Conservation (phyloP, 176 grass and related monocot species). For the Themeda triandra region DNA sequence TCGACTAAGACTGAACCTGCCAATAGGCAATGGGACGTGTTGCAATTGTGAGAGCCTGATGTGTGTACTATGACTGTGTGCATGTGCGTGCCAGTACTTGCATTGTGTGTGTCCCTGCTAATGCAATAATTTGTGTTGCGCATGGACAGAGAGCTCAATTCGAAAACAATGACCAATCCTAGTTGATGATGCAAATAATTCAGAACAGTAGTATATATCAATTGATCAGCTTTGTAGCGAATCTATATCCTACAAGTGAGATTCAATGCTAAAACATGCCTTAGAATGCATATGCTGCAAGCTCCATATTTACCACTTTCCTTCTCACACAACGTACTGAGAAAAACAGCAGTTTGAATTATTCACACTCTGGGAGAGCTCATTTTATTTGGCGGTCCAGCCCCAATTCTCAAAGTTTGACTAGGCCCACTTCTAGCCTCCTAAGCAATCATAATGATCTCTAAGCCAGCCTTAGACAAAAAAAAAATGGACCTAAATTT, state of each 20-base stretch:
- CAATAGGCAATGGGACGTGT: not conserved
- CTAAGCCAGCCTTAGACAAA: not conserved
- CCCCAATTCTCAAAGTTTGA: not conserved
- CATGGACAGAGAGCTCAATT: not conserved
- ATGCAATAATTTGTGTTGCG: not conserved
- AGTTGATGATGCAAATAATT: not conserved
- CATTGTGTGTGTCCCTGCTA: not conserved
- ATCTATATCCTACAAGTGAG: not conserved
- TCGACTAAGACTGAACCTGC: not conserved
- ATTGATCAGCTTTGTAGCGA: not conserved
- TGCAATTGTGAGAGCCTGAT: not conserved
- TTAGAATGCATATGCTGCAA: not conserved
- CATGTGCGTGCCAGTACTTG: conserved; percentile 23
- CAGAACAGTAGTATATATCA: not conserved
- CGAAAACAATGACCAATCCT: not conserved
- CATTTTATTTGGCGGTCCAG: not conserved
- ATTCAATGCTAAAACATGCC: not conserved
- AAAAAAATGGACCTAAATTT: not conserved
- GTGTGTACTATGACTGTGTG: not conserved
- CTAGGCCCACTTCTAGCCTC: not conserved
- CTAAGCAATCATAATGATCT: not conserved
- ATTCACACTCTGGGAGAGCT: not conserved
- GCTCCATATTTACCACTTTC: not conserved
- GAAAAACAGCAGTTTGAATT: not conserved
- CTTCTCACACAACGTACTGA: not conserved